Percentiles rank a stretch among this genome's conserved stretches.
Evolutionary conservation across 1,139 yeast species (phyloP).

Genomic region (Nakaseomyces glabratus): DNA sequence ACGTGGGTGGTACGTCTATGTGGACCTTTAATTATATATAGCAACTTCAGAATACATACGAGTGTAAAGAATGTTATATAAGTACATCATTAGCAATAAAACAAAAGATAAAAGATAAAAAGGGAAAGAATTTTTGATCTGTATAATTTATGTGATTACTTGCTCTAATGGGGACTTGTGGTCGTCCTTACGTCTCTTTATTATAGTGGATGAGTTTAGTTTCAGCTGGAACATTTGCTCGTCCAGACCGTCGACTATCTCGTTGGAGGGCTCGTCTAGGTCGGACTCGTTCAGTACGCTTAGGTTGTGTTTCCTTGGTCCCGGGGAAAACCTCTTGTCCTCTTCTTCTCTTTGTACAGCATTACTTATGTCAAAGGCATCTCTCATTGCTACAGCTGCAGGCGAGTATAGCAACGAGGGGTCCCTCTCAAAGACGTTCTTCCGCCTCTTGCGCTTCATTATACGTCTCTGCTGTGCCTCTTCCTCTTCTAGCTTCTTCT

Average conservation of each 20-base stretch:
- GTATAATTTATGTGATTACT: no score
- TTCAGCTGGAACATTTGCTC: constrained; percentile 52
- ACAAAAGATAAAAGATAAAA: no score
- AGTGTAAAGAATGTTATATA: no score
- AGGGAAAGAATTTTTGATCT: no score
- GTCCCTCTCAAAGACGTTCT: constrained; percentile 17
- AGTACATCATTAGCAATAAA: no score
- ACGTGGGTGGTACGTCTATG: no score
- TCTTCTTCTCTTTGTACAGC: constrained; percentile 93
- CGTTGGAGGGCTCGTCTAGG: constrained; percentile 10
- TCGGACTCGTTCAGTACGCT: constrained; percentile 19
- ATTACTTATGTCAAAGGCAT: constrained; percentile 88
- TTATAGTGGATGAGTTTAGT: constrained; percentile 69
- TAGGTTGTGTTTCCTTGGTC: constrained; percentile 10
- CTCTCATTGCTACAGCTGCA: constrained; percentile 85
- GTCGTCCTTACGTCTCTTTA: constrained; percentile 58
- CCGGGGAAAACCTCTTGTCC: constrained; percentile 39
- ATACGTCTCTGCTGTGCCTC: constrained; percentile 8
- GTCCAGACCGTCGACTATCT: constrained; percentile 11
- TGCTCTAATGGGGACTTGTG: constrained; percentile 8
- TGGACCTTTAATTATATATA: no score
- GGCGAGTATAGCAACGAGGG: constrained; percentile 51
- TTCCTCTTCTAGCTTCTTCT: constrained; percentile 10
- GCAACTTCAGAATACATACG: no score
- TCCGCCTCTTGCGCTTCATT: constrained; percentile 11